Conservation (phyloP, 129 eudicot species). For the Rutidosis leptorrhynchoides region DNA sequence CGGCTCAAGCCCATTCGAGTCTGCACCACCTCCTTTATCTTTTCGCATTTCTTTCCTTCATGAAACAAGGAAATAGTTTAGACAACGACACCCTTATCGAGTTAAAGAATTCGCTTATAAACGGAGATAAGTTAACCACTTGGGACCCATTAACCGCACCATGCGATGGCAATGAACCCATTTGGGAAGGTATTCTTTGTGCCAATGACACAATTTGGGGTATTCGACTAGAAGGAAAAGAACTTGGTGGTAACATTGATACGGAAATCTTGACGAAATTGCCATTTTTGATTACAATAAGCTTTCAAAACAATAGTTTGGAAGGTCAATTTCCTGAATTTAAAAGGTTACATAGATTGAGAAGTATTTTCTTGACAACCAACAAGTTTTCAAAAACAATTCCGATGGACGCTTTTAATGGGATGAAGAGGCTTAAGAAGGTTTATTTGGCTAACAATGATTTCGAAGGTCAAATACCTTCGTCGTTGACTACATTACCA, state of each 20-base stretch:
- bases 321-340: constrained; percentile 59
- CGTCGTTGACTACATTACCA: constrained; percentile 43
- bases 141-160: constrained; percentile 45
- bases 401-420: constrained; percentile 39
- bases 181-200: constrained; percentile 67
- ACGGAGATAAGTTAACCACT: constrained; percentile 32
- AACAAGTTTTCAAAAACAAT: constrained; percentile 59
- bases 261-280: constrained; percentile 40
- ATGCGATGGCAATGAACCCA: constrained; percentile 37
- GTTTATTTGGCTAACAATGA: constrained; percentile 51
- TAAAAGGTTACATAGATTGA: constrained; percentile 30
- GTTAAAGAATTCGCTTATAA: constrained; percentile 49
- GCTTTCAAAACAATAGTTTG: constrained; percentile 59
- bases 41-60: constrained; percentile 22
- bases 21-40: constrained; percentile 9
- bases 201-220: constrained; percentile 49
- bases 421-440: constrained; percentile 56
- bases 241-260: constrained; percentile 47
- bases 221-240: constrained; percentile 62
- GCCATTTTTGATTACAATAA: constrained; percentile 41
- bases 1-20: constrained; percentile 14
- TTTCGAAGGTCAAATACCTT: constrained; percentile 54
- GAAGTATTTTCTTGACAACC: constrained; percentile 45
- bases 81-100: constrained; percentile 51
- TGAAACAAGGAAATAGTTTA: constrained; percentile 16